Evolutionary conservation across 2,329 filamentous ascomycete genomes (phyloP).

Genomic region (Decorospora gaudefroyi): DNA sequence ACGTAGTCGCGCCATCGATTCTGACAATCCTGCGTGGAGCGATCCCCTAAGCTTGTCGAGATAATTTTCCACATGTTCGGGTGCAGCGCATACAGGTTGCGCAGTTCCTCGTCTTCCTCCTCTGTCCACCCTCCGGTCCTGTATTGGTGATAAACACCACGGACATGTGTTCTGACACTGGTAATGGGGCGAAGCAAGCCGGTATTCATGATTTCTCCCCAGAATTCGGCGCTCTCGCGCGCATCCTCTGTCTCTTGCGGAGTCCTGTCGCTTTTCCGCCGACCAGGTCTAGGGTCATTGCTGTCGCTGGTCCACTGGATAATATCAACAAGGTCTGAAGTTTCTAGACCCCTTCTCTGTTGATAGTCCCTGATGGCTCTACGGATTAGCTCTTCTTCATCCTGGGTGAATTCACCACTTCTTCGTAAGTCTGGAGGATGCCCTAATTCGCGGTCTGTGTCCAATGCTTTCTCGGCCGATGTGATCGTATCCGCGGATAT

Average conservation of each 20-base stretch:
- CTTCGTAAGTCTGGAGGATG: constrained; percentile 22
- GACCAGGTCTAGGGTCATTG: neutral
- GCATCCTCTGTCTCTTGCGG: constrained; percentile 8
- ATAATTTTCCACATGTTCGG: constrained; percentile 66
- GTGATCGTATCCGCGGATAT: neutral
- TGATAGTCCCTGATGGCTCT: constrained; percentile 30
- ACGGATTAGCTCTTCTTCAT: constrained; percentile 33
- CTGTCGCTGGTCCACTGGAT: constrained; percentile 22
- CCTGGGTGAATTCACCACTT: constrained; percentile 23
- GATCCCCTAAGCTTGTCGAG: constrained; percentile 62
- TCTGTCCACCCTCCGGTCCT: constrained; percentile 64
- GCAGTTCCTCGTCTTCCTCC: constrained; percentile 63
- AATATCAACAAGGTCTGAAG: constrained; percentile 24
- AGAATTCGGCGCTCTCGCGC: constrained; percentile 32
- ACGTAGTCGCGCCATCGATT: constrained; percentile 73
- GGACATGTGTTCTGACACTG: constrained; percentile 53
- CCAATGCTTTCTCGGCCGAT: constrained; percentile 25
- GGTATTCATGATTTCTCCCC: constrained; percentile 38
- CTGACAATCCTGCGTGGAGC: constrained; percentile 67
- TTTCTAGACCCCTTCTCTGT: constrained; percentile 20
- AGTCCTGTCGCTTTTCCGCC: constrained; percentile 1
- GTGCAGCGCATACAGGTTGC: constrained; percentile 52
- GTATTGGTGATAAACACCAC: constrained; percentile 69
- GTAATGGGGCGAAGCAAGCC: constrained; percentile 41
- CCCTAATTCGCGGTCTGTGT: constrained; percentile 12